Evolutionary conservation across 2,329 filamentous ascomycete genomes (phyloP).

Genomic region (Plectosphaerella sp.): DNA sequence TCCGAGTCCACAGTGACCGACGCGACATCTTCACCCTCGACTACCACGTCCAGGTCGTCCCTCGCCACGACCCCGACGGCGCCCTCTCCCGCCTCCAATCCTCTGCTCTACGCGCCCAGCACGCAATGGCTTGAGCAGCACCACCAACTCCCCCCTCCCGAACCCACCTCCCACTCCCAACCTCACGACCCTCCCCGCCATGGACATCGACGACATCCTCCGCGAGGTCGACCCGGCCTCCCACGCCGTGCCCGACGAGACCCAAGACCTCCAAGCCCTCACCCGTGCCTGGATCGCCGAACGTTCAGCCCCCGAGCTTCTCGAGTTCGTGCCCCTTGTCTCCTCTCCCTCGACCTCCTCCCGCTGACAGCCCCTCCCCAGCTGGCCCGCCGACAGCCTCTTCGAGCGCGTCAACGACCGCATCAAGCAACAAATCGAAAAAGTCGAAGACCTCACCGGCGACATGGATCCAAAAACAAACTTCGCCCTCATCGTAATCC

Average conservation of each 20-base stretch:
- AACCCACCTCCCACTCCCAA: no score
- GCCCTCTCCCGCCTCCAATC: no score
- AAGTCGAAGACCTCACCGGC: constrained; percentile 72
- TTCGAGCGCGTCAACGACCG: constrained; percentile 78
- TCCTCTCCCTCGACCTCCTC: not conserved
- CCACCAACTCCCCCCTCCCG: no score
- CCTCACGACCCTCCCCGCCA: constrained; percentile 22
- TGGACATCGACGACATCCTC: constrained; percentile 80
- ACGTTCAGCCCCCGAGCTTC: constrained; percentile 81
- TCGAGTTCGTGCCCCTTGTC: constrained; percentile 54
- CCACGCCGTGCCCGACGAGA: constrained; percentile 51
- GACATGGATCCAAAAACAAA: constrained; percentile 88
- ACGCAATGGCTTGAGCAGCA: no score
- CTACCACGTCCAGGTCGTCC: no score
- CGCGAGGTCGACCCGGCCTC: constrained; percentile 63
- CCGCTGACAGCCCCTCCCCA: constrained; percentile 18
- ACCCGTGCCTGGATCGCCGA: constrained; percentile 94
- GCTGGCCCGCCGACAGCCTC: constrained; percentile 65
- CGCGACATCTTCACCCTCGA: no score
- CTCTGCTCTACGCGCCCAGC: no score
- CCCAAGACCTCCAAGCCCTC: constrained; percentile 77
- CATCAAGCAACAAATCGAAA: constrained; percentile 65
- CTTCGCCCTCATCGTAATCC: constrained; percentile 88
- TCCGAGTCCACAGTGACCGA: no score
- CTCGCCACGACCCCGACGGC: no score